Base-by-base conservation (phyloP, 2,329 filamentous ascomycete species). In the Monosporascus sp. region DNA sequence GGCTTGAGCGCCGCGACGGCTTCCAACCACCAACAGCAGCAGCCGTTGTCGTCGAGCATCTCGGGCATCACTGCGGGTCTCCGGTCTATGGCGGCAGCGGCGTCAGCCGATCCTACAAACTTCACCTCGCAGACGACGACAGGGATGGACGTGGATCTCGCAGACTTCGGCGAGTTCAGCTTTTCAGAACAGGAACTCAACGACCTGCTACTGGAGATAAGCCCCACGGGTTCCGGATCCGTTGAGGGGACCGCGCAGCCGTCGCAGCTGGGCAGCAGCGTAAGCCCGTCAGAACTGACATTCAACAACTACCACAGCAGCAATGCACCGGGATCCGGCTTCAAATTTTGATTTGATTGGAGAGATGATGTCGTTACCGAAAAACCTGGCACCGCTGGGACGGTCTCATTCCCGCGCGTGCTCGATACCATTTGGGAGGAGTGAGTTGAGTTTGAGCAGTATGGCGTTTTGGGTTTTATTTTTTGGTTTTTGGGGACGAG, bases 121-220 rank as follows among this genome's bases (percentile, higher is more conserved):
- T 5, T 31, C 27, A 56, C 9, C 40, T 49, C 24, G 27, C 44
- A 46, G 58, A 61, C 16, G 41, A 36, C 58, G 20, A 41, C 49
- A 20, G 59, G 55, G 4, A 61, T 61, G 61, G 62, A 58, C n/a
- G 7, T 46, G 22, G 43, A 60, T 20, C 54, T 59, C 48, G 14
- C 8, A 5, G 43, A 46, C 24, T 8, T 19, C 43, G 43, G 43
- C 14, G 55, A 52, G 34, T 31, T 55, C 20, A 43, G 59, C 52
- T 65, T 67, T 49, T 64, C 63, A 20, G 64, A 66, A 45, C 60
- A 64, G 56, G 64, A 66, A 54, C 59, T 67, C 50, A 60, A 59
- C 45, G 63, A 66, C n/a, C 55, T 66, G n/a, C 57, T 66, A n/a
- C 48, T 58, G 22, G 63, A 64, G 16, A 57, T 60, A 22, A 62